Evolutionary conservation across 1,284 basidiomycete species (phyloP), one percentile per base, ranked within the genome.

Genomic region (Puccinia coronata): DNA sequence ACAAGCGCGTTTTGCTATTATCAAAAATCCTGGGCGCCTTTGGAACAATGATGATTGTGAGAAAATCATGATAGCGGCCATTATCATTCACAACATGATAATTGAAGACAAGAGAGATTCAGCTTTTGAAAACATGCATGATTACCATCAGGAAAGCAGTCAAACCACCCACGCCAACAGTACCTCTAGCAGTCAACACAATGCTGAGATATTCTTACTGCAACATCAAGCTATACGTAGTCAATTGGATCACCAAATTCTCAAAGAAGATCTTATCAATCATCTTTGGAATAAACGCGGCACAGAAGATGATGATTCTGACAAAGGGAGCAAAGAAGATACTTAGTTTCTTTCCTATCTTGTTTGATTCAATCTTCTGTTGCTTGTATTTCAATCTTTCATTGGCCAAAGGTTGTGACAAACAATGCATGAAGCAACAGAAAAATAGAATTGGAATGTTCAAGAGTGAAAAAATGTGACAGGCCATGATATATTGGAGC

Each of bases 81-180:
- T 63, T 4, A 76, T 76, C 0, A 1, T 76, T 12, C 73, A 76
- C 25, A 76, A 63, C 39, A 47, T 76, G 73, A 76, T 49, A 18
- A 59, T 76, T 4, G 39, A 59, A 28, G 73, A 63, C n/a, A 18
- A 76, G 43, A 11, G 8, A 18, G 43, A 9, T 1, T 14, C 43
- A 43, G 16, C 43, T 8, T 43, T 47, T 47, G 43, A 47, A 47
- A 3, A 3, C 8, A 3, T 47, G 12, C 20, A 14, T 8, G 43
- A 47, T 47, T 47, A 47, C 43, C 43, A 47, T 47, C 12, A 18
- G 8, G 20, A 47, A 1, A 47, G 1, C 43, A 47, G 20, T 9
- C 1, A 47, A 47, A n/a, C n/a, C n/a, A n/a, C n/a, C 20, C 12
- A 11, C 43, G 8, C 20, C 43, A 23, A 11, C 1, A n/a, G 1